These are phyloP conservation scores for Penicillium egyptiacum DNA, from an alignment of 495 filamentous ascomycete genomes.

Conservation along the genomic window DNA sequence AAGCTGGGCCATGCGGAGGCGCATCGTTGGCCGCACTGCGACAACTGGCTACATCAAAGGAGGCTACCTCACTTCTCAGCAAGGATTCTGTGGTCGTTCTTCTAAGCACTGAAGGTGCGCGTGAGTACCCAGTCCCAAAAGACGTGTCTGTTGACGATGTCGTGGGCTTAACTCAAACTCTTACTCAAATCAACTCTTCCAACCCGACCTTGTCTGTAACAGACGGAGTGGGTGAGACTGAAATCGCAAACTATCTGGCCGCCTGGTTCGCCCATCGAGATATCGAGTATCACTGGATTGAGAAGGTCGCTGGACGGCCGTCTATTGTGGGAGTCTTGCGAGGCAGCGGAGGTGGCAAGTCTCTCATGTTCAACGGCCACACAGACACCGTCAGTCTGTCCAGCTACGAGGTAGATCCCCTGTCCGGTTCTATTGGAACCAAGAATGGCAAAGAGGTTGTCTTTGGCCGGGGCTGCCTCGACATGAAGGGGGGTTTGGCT, in stretches of 20 bases:
- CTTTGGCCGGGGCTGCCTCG: constrained; percentile 43
- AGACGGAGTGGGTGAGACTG: constrained; percentile 42
- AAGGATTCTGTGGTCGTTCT: constrained; percentile 54
- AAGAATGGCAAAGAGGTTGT: constrained; percentile 38
- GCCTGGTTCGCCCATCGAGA: constrained; percentile 48
- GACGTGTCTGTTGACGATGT: constrained; percentile 37
- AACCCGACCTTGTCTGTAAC: constrained; percentile 41
- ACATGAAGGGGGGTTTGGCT: constrained; percentile 52
- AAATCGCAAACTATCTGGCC: constrained; percentile 40
- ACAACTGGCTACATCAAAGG: constrained; percentile 34
- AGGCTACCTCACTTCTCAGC: constrained; percentile 32
- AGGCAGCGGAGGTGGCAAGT: constrained; percentile 44
- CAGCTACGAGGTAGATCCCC: constrained; percentile 43
- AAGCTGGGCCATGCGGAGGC: constrained; percentile 65
- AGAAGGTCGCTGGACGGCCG: constrained; percentile 40
- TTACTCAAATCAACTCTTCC: constrained; percentile 47
- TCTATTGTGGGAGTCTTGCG: constrained; percentile 48
- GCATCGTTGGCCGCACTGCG: constrained; percentile 59
- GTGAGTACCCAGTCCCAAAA: constrained; percentile 34
- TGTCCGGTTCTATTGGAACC: constrained; percentile 35
- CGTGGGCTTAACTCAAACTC: constrained; percentile 36
- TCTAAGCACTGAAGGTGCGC: constrained; percentile 50
- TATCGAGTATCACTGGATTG: constrained; percentile 47
- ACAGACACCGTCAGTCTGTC: constrained; percentile 48
- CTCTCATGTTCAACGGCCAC: constrained; percentile 52